Base-by-base conservation (phyloP, 129 eudicot species). In the Rutidosis leptorrhynchoides region DNA sequence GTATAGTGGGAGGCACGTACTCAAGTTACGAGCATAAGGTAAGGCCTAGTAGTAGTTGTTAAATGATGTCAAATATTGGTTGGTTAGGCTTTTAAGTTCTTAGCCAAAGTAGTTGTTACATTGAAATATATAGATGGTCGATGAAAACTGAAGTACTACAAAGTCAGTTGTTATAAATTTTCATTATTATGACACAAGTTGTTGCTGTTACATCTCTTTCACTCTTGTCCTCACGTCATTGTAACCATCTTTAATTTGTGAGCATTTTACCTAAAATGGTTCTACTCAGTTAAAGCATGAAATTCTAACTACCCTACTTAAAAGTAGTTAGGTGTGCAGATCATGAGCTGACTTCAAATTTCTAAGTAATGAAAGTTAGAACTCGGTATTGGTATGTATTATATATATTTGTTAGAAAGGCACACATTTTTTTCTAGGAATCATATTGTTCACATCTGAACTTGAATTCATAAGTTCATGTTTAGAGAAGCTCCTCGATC, bases 241-340 rank as follows among this genome's bases (percentile, higher is more conserved):
- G 7, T 56, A 24, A 56, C 29, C 29, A 56, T 26, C 33, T n/a
- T n/a, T n/a, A n/a, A 23, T 56, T 14, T 56, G 62, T 25, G 19
- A 25, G 5, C 19, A 56, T 56, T 12, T 25, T 56, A 14, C 17
- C 32, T 7, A 25, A 24, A 22, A 2, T 12, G 32, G 30, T 56
- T 37, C 45, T 56, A 27, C 29, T 56, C 62, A 25, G 25, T 25
- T 56, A 25, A 56, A 25, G 19, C 62, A 56, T 56, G n/a, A 56
- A 56, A 56, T 52, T 15, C 27, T 16, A 52, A 20, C 58, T 14
- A 52, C 58, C 58, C 24, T 19, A 52, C 58, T 37, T 10, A 9
- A 37, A 11, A 37, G 15, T 37, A 9, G 11, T 37, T 52, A 23
- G 58, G 24, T 37, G 2, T 37, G 58, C 27, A 7, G 58, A 52